These are phyloP conservation scores for Termitomyces sp. DNA, from an alignment of 768 basidiomycete genomes.

Conservation along the genomic window DNA sequence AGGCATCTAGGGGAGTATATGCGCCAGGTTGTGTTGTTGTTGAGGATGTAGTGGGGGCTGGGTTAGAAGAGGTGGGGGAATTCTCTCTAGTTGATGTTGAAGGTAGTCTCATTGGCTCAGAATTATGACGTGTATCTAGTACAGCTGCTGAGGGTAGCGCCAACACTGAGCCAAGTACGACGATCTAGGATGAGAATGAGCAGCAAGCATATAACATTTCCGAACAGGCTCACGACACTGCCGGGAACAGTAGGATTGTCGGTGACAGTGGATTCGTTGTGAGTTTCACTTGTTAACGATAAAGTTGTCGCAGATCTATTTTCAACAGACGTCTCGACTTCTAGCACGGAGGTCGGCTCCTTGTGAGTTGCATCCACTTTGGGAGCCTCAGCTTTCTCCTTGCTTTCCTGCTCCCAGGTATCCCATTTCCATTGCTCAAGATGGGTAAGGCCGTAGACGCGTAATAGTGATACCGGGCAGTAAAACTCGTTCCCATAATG, in stretches of 20 bases:
- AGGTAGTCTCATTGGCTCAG: background rate
- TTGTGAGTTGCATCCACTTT: slow-evolving; percentile 25
- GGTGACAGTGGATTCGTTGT: background rate
- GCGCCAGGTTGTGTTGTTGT: background rate
- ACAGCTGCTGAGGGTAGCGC: background rate
- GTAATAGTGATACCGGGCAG: slow-evolving; percentile 88
- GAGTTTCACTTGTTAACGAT: background rate
- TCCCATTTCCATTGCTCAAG: slow-evolving; percentile 97
- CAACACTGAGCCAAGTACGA: background rate
- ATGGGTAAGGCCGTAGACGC: slow-evolving; percentile 94
- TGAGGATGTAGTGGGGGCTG: background rate
- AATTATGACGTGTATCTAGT: background rate
- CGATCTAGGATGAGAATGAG: background rate
- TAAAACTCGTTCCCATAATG: slow-evolving; percentile 96
- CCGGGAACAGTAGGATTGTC: background rate
- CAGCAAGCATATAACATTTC: background rate
- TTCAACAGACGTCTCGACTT: background rate
- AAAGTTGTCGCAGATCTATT: background rate
- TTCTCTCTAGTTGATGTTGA: background rate
- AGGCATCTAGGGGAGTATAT: background rate
- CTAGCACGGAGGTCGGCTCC: background rate
- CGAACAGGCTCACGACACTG: background rate
- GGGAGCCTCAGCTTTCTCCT: slow-evolving; percentile 17
- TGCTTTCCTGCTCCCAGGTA: slow-evolving; percentile 69
- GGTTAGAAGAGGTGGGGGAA: background rate